Conservation (phyloP, 768 basidiomycete genomes). For the Solioccasus polychromus region DNA sequence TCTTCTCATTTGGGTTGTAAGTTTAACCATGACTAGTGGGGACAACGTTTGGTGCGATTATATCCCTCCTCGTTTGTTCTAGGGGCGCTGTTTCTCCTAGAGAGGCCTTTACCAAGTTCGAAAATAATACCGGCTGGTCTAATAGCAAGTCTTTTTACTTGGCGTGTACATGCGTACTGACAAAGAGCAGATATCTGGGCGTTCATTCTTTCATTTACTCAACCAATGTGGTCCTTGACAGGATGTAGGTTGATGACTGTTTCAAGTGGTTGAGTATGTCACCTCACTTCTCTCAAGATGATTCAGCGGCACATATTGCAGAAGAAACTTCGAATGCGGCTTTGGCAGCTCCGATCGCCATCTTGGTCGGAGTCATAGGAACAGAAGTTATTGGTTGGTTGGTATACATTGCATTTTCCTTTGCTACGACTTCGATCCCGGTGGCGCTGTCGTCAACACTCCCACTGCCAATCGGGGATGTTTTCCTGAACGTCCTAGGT, state of each 20-base stretch:
- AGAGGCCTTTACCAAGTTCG: constrained; percentile 23
- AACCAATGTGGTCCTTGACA: constrained; percentile 25
- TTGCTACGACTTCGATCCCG: constrained; percentile 39
- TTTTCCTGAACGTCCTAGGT: constrained; percentile 38
- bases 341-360: constrained; percentile 42
- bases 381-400: constrained; percentile 43
- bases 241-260: constrained; percentile 14
- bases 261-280: neutral
- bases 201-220: constrained; percentile 26
- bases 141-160: constrained; percentile 7
- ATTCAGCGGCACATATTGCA: constrained; percentile 47
- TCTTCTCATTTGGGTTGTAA: neutral
- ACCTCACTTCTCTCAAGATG: constrained; percentile 29
- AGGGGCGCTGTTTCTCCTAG: constrained; percentile 13
- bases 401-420: constrained; percentile 41
- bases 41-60: constrained; percentile 15
- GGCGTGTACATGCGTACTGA: neutral
- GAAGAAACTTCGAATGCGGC: constrained; percentile 45
- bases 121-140: constrained; percentile 26
- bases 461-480: constrained; percentile 41
- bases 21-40: constrained; percentile 9
- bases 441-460: constrained; percentile 32
- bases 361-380: constrained; percentile 39
- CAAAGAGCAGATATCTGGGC: constrained; percentile 18
- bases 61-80: constrained; percentile 20